Evolutionary conservation across 768 basidiomycete genomes (phyloP).

Genomic region (Podaxis pistillaris): DNA sequence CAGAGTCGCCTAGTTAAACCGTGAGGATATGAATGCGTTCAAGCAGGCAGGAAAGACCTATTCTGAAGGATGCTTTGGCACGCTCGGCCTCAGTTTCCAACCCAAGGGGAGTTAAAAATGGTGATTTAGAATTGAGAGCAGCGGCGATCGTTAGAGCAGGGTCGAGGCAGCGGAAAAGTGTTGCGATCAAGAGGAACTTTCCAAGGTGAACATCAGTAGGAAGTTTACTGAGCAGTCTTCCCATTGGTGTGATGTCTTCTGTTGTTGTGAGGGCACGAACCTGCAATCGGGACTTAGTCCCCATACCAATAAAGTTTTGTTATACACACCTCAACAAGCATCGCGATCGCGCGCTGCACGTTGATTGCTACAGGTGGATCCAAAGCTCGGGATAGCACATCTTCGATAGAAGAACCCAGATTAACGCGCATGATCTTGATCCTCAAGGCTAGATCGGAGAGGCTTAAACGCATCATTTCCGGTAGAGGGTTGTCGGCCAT

Average conservation of each 20-base stretch:
- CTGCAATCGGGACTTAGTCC: constrained; percentile 31
- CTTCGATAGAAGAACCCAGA: constrained; percentile 82
- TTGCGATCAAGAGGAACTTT: constrained; percentile 85
- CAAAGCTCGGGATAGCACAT: constrained; percentile 81
- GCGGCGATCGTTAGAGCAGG: constrained; percentile 97
- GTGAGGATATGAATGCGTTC: constrained; percentile 6
- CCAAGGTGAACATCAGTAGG: constrained; percentile 96
- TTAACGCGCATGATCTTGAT: constrained; percentile 95
- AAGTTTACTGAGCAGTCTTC: constrained; percentile 82
- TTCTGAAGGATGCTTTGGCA: constrained; percentile 77
- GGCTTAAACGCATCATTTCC: constrained; percentile 91
- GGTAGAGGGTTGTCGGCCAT: constrained; percentile 89
- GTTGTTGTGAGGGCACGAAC: constrained; percentile 80
- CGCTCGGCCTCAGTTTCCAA: constrained; percentile 83
- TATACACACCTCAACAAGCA: constrained; percentile 77
- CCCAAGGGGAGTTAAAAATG: constrained; percentile 88
- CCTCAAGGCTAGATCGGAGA: constrained; percentile 87
- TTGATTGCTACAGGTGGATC: constrained; percentile 88
- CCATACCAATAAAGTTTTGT: not conserved
- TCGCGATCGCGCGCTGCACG: constrained; percentile 84
- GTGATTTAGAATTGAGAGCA: constrained; percentile 87
- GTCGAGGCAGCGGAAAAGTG: constrained; percentile 86
- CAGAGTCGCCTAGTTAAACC: constrained; percentile 71
- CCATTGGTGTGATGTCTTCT: constrained; percentile 96
- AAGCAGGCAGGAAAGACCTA: constrained; percentile 44